Percentiles rank a stretch among this genome's conserved stretches.
Evolutionary conservation across 1,284 basidiomycete genomes (phyloP).

Genomic region (Pterulicium gracile): DNA sequence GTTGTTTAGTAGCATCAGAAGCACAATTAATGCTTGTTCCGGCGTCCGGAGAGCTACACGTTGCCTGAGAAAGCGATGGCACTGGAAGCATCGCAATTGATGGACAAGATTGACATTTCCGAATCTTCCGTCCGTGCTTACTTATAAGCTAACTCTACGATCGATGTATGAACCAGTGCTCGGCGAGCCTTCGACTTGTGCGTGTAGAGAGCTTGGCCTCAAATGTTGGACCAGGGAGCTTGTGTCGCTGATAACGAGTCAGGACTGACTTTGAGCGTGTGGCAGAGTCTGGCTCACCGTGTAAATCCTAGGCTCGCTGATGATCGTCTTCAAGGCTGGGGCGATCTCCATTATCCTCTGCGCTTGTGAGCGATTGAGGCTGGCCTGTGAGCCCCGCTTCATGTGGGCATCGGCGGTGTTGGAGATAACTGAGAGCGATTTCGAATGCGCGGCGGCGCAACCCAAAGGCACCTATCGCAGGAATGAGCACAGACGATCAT

Average conservation of each 20-base stretch:
- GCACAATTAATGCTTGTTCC: not conserved
- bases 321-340: conserved; percentile 31
- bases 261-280: not conserved
- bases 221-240: conserved; percentile 2
- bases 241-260: not conserved
- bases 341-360: conserved; percentile 30
- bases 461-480: not conserved
- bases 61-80: too few relatives aligned
- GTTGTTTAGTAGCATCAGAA: not conserved
- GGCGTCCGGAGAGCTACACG: too few relatives aligned
- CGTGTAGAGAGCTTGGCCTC: not conserved
- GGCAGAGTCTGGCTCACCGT: conserved; percentile 28
- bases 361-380: conserved; percentile 31
- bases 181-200: not conserved
- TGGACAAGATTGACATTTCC: too few relatives aligned
- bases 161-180: conserved; percentile 5
- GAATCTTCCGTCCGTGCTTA: too few relatives aligned
- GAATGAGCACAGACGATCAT: not conserved
- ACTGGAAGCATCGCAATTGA: too few relatives aligned
- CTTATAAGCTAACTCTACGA: not conserved
- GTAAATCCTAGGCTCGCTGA: conserved; percentile 48
- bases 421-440: conserved; percentile 18
- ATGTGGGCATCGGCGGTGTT: conserved; percentile 35
- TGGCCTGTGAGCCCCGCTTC: conserved; percentile 29
- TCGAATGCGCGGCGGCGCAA: not conserved